Base-by-base conservation (phyloP, 169 alveolate genomes). In the Sarcocystis neurona region DNA sequence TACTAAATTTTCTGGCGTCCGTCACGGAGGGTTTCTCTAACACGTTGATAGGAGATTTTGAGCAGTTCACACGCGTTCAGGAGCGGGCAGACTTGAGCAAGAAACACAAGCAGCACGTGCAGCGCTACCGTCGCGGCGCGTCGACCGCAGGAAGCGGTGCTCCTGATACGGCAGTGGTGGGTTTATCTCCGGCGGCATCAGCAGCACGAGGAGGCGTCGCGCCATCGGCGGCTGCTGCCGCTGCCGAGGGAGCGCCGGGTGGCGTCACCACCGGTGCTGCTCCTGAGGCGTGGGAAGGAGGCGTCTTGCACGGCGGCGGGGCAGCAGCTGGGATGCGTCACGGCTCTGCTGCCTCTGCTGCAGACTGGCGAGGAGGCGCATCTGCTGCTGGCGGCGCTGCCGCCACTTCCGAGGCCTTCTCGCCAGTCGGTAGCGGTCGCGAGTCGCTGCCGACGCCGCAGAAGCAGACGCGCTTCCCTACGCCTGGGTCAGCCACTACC, bases 21-120 rank as follows among this genome's bases (percentile, higher is more conserved):
- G 90, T 97, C 32, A 95, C 96, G 27, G 98, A 97, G 84, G 98
- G 98, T 12, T 94, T 97, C 84, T 94, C 98, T 41, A 97, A 96
- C 72, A 95, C 96, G 18, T 92, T 97, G 39, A 92, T 97, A 20
- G 98, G 98, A 18, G 98, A 97, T 86, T 95, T 96, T 75, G 98
- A 96, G 91, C 96, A 96, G 89, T 96, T 97, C 89, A 94, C 97
- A 5, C 94, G 96, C 66, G 94, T 94, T 32, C 95, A 94, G 75
- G 95, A 94, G 47, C 84, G 95, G 32, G 89, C 96, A 0, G 96
- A 95, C 70, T 89, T 93, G 44, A 94, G 89, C 90, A 86, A 91
- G 48, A 85, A 85, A 34, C 90, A 85, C 58, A 85, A 68, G n/a
- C 90, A 85, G 39, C 34, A n/a, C 3, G 30, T 50, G 1, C 84